Percentiles rank a stretch among this genome's conserved stretches.
phyloP scores from a whole-genome alignment of 805 yeast genomes.

The Kodamaea restingae region DNA sequence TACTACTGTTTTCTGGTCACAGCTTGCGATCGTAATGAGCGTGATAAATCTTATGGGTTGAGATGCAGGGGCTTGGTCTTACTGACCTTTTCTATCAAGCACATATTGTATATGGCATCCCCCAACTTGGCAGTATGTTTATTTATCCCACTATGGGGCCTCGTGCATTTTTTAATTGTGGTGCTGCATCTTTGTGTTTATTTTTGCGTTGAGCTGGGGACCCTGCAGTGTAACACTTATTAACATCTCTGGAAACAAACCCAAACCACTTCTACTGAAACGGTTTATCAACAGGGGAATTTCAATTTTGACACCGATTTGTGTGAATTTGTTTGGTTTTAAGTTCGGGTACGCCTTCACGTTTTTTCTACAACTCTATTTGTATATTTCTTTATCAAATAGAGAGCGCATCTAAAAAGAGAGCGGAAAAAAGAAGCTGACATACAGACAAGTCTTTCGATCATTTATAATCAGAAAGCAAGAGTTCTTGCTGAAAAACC shows the following conservation, averaged over 20 bases:
- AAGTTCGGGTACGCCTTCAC: conserved; percentile 18
- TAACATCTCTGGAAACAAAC: conserved; percentile 21
- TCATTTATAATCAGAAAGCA: no score
- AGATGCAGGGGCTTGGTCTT: conserved; percentile 16
- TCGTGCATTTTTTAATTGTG: conserved; percentile 11
- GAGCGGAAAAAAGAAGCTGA: no score
- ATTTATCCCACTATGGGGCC: conserved; percentile 14
- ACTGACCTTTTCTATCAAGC: conserved; percentile 10
- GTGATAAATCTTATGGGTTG: conserved; percentile 20
- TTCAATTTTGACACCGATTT: conserved; percentile 19
- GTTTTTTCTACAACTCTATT: not conserved
- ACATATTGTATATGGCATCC: conserved; percentile 14
- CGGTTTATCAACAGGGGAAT: conserved; percentile 24
- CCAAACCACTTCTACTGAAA: conserved; percentile 16
- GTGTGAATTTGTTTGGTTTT: conserved; percentile 17
- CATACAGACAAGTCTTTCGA: no score
- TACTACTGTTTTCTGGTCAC: conserved; percentile 18
- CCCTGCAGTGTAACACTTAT: conserved; percentile 26
- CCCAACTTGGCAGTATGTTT: conserved; percentile 15
- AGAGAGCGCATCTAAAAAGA: no score
- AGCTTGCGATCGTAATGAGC: conserved; percentile 17
- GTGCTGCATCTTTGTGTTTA: conserved; percentile 18
- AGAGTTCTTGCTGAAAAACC: no score
- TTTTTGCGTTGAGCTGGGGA: conserved; percentile 30
- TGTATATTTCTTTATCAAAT: not conserved